phyloP scores from a whole-genome alignment of 2,329 filamentous ascomycete species.

The Alternaria alternata region DNA sequence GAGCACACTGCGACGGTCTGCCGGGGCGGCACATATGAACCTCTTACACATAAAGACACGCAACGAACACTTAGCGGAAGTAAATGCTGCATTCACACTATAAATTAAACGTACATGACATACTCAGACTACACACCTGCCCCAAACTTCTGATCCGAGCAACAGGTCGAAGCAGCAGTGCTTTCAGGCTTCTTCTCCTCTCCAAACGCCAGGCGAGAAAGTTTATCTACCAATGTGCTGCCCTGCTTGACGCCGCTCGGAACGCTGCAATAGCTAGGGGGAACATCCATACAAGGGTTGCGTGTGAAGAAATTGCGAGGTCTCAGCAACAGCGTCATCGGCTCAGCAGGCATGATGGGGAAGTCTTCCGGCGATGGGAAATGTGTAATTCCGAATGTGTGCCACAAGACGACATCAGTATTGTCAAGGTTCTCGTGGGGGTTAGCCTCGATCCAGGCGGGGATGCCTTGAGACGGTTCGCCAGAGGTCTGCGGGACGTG shows the following conservation, averaged over 20 bases:
- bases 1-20: neutral
- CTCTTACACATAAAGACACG: neutral
- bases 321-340: constrained; percentile 80
- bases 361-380: constrained; percentile 91
- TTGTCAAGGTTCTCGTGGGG: constrained; percentile 75
- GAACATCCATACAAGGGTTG: constrained; percentile 83
- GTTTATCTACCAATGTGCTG: constrained; percentile 57
- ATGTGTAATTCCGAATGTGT: constrained; percentile 90
- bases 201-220: constrained; percentile 60
- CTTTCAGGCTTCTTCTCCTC: constrained; percentile 31
- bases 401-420: constrained; percentile 89
- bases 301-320: constrained; percentile 83
- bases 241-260: constrained; percentile 71
- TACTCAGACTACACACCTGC: constrained; percentile 19
- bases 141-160: constrained; percentile 30
- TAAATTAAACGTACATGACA: neutral
- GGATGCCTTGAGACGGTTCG: constrained; percentile 75
- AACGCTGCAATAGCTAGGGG: constrained; percentile 75
- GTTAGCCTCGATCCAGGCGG: constrained; percentile 76
- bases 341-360: constrained; percentile 84
- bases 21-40: neutral
- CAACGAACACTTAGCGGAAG: neutral
- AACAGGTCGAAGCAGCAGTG: constrained; percentile 22
- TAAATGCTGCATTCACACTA: neutral
- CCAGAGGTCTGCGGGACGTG: constrained; percentile 90